Evolutionary conservation across 345 rosid genomes (phyloP).

Genomic region (Lumnitzera racemosa): DNA sequence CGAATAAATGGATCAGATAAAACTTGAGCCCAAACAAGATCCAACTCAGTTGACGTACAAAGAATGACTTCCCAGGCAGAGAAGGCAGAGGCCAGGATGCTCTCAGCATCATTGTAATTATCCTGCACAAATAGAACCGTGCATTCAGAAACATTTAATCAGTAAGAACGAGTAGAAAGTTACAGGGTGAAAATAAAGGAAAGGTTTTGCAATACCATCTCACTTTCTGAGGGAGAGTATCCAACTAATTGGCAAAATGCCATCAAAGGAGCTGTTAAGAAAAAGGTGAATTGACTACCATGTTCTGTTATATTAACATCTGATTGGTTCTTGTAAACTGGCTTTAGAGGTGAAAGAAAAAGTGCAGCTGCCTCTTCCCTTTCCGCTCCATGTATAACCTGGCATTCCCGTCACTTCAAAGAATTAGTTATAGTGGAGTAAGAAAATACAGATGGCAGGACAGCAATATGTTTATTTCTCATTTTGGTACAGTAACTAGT

Average conservation of each 20-base stretch:
- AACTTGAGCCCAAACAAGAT: constrained; percentile 94
- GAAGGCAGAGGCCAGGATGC: constrained; percentile 61
- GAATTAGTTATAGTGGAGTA: too few relatives aligned
- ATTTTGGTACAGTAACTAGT: constrained; percentile 7
- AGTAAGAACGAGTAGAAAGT: constrained; percentile 2
- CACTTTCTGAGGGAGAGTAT: constrained; percentile 31
- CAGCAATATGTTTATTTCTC: constrained; percentile 3
- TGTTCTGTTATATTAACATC: constrained; percentile 26
- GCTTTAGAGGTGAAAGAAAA: constrained; percentile 78
- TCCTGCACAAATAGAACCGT: constrained; percentile 31
- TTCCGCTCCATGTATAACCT: constrained; percentile 86
- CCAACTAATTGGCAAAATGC: constrained; percentile 88
- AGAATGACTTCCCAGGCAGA: constrained; percentile 86
- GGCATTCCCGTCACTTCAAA: constrained; percentile 7
- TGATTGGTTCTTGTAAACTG: constrained; percentile 39
- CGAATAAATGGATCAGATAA: constrained; percentile 80
- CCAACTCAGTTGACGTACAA: constrained; percentile 62
- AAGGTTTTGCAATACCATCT: constrained; percentile 33
- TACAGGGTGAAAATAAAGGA: background rate
- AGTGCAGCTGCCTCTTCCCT: constrained; percentile 87
- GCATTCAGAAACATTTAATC: constrained; percentile 5
- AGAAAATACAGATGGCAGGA: too few relatives aligned
- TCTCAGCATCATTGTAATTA: constrained; percentile 55
- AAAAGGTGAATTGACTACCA: constrained; percentile 90
- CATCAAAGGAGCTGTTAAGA: constrained; percentile 82